A percentile compares a stretch with the other conserved stretches of the same genome.
Evolutionary conservation across 2,329 filamentous ascomycete species (phyloP).

Genomic region (Cladosporium phlei): DNA sequence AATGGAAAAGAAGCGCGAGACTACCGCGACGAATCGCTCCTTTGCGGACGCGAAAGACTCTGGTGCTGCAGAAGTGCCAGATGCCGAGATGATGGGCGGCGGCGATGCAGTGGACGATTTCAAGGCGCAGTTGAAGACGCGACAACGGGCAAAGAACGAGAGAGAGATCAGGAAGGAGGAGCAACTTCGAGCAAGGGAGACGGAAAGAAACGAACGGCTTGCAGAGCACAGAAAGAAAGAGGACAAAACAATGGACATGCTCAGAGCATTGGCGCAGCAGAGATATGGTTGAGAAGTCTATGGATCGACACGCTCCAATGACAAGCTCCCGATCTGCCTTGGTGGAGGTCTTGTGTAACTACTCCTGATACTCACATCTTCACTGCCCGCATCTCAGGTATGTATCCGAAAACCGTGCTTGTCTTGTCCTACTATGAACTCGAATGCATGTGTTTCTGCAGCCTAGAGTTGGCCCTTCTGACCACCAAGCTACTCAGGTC

Average conservation of each 20-base stretch:
- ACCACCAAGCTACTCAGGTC: no score
- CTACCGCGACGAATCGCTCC: conserved; percentile 65
- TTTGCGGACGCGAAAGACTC: conserved; percentile 65
- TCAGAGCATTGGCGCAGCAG: conserved; percentile 72
- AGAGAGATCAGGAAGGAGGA: conserved; percentile 79
- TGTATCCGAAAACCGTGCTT: no score
- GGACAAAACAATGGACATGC: conserved; percentile 75
- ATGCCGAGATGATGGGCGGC: conserved; percentile 73
- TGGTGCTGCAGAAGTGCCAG: conserved; percentile 60
- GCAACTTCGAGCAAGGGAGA: conserved; percentile 65
- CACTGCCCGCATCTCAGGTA: no score
- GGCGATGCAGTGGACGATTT: conserved; percentile 61
- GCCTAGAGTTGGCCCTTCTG: no score
- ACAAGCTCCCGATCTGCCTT: no score
- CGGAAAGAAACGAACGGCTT: conserved; percentile 74
- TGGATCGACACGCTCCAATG: no score
- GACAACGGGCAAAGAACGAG: conserved; percentile 74
- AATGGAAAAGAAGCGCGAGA: conserved; percentile 76
- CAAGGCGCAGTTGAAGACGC: conserved; percentile 60
- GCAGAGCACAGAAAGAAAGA: conserved; percentile 69
- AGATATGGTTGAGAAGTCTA: conserved; percentile 68
- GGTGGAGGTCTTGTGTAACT: no score
- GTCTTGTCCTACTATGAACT: no score
- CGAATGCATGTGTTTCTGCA: no score
- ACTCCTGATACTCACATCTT: no score